phyloP scores from a whole-genome alignment of 768 basidiomycete genomes.

The Boletus rubescentipes region DNA sequence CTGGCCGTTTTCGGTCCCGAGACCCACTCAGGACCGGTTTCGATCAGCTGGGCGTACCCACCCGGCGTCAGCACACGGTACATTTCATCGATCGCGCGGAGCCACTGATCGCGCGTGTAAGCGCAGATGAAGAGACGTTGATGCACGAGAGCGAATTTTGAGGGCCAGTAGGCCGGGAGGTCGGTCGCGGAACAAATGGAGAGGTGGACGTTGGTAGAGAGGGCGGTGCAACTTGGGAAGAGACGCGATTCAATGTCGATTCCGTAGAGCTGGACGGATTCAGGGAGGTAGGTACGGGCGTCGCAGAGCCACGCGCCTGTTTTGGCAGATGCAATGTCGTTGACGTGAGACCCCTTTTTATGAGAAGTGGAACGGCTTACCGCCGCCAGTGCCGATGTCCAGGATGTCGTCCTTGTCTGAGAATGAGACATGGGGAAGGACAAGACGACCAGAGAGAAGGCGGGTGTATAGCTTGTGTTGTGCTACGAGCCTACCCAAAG shows the following conservation, averaged over 20 bases:
- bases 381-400: constrained; percentile 23
- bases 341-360: neutral
- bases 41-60: constrained; percentile 34
- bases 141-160: constrained; percentile 33
- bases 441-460: constrained; percentile 20
- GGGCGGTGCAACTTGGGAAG: constrained; percentile 8
- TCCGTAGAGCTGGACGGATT: constrained; percentile 22
- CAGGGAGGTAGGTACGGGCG: constrained; percentile 10
- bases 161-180: constrained; percentile 32
- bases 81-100: constrained; percentile 23
- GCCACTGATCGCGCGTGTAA: constrained; percentile 32
- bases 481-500: constrained; percentile 1
- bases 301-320: constrained; percentile 27
- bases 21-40: constrained; percentile 20
- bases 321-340: neutral
- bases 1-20: constrained; percentile 14
- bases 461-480: constrained; percentile 24
- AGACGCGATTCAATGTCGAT: constrained; percentile 27
- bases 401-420: constrained; percentile 21
- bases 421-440: constrained; percentile 18
- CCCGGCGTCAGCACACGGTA: constrained; percentile 33
- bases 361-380: constrained; percentile 1
- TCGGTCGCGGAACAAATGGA: constrained; percentile 22
- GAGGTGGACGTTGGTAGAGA: constrained; percentile 19
- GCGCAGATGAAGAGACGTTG: constrained; percentile 34